phyloP scores from a whole-genome alignment of 1,139 yeast species.

The Geotrichum candidum region DNA sequence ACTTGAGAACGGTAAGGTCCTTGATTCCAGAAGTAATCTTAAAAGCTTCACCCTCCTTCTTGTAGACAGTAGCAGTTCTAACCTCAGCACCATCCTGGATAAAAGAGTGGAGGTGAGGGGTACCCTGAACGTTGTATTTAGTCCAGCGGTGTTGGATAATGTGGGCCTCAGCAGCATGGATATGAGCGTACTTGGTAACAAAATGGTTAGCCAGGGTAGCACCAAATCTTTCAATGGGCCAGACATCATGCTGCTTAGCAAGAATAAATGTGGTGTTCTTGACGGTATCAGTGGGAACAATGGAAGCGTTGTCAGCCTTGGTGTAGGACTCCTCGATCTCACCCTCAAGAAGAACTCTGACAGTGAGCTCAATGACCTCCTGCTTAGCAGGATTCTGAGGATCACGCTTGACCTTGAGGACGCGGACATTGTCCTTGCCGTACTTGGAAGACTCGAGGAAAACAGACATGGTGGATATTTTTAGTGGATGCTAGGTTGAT shows the following conservation, averaged over 20 bases:
- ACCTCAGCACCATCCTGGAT: slow-evolving; percentile 78
- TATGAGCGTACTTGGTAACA: slow-evolving; percentile 65
- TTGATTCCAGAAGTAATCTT: slow-evolving; percentile 63
- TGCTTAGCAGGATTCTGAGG: slow-evolving; percentile 63
- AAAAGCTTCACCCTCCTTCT: slow-evolving; percentile 42
- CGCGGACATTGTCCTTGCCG: slow-evolving; percentile 89
- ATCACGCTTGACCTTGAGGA: slow-evolving; percentile 78
- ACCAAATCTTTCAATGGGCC: slow-evolving; percentile 90
- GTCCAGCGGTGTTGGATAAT: slow-evolving; percentile 75
- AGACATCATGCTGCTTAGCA: slow-evolving; percentile 68
- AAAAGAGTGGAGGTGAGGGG: slow-evolving; percentile 76
- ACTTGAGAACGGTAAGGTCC: slow-evolving; percentile 80
- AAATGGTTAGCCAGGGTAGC: slow-evolving; percentile 80
- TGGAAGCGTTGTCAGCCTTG: slow-evolving; percentile 76
- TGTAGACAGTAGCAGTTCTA: slow-evolving; percentile 53
- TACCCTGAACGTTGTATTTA: slow-evolving; percentile 67
- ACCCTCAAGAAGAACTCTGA: slow-evolving; percentile 67
- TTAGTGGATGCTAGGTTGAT: neutral
- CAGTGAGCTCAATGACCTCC: slow-evolving; percentile 80
- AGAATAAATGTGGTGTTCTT: slow-evolving; percentile 79
- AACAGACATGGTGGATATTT: neutral
- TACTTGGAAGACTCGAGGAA: slow-evolving; percentile 38
- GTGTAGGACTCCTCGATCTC: slow-evolving; percentile 75
- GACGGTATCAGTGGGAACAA: slow-evolving; percentile 91
- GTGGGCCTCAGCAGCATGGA: slow-evolving; percentile 60